These are phyloP conservation scores for Aspergillus tubingensis DNA, from an alignment of 2,329 filamentous ascomycete species.

Conservation along the genomic window DNA sequence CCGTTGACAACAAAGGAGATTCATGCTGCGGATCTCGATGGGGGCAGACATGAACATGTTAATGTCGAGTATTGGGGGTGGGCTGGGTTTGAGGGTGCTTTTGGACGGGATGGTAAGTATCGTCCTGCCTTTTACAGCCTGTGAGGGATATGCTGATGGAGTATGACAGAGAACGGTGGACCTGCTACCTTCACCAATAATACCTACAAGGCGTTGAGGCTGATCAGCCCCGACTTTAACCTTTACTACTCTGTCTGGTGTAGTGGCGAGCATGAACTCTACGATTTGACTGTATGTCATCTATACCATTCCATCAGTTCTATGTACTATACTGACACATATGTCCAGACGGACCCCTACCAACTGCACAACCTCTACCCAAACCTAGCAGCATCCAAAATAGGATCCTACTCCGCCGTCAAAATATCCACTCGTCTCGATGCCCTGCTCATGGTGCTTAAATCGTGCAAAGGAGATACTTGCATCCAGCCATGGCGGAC, in stretches of 20 bases:
- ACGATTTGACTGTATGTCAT: slow-evolving; percentile 57
- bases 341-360: slow-evolving; percentile 4
- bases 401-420: slow-evolving; percentile 5
- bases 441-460: slow-evolving; percentile 40
- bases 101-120: slow-evolving; percentile 17
- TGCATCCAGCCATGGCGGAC: slow-evolving; percentile 40
- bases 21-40: slow-evolving; percentile 20
- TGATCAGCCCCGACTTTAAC: slow-evolving; percentile 58
- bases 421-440: slow-evolving; percentile 33
- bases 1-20: slow-evolving; percentile 33
- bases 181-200: slow-evolving; percentile 40
- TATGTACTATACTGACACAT: neutral
- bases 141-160: neutral
- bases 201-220: slow-evolving; percentile 63
- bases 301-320: neutral
- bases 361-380: slow-evolving; percentile 10
- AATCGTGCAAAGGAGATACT: slow-evolving; percentile 37
- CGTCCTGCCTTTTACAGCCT: neutral
- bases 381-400: neutral
- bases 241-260: slow-evolving; percentile 71
- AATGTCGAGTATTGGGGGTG: slow-evolving; percentile 61
- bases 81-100: slow-evolving; percentile 9
- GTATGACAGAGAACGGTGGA: neutral
- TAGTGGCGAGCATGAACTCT: slow-evolving; percentile 66
- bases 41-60: slow-evolving; percentile 50